Percentiles rank a stretch among this genome's conserved stretches.
Conservation (phyloP, 768 basidiomycete genomes). For the Termitomyces sp. region DNA sequence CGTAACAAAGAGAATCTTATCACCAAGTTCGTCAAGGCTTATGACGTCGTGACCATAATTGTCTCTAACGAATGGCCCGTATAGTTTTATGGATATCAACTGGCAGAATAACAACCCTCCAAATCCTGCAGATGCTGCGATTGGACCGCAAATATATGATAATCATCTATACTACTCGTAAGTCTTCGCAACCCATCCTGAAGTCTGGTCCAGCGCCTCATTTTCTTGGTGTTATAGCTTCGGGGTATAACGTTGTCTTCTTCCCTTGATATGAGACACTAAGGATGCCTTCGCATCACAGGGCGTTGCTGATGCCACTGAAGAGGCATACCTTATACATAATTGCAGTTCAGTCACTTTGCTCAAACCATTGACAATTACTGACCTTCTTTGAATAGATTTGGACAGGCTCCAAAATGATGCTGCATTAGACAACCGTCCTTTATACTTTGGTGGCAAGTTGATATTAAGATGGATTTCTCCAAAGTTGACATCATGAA, state of each 20-base stretch:
- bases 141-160: constrained; percentile 72
- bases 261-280: not conserved
- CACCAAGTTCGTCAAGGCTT: constrained; percentile 30
- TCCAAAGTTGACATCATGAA: not conserved
- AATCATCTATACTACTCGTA: constrained; percentile 77
- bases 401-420: constrained; percentile 43
- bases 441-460: constrained; percentile 36
- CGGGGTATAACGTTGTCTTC: constrained; percentile 37
- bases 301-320: constrained; percentile 67
- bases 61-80: not conserved
- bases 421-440: constrained; percentile 30
- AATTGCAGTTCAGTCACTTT: constrained; percentile 58
- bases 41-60: constrained; percentile 2
- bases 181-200: constrained; percentile 17
- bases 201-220: constrained; percentile 1
- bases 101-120: constrained; percentile 70
- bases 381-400: constrained; percentile 32
- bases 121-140: constrained; percentile 65
- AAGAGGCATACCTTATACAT: constrained; percentile 57
- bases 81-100: constrained; percentile 75
- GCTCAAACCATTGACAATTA: not conserved
- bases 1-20: constrained; percentile 18
- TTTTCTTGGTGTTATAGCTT: constrained; percentile 33
- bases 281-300: constrained; percentile 20
- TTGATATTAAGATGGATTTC: not conserved